Percentiles rank a stretch among this genome's conserved stretches.
Evolutionary conservation across 1,284 basidiomycete species (phyloP).

Genomic region (Vanrija pseudolonga): DNA sequence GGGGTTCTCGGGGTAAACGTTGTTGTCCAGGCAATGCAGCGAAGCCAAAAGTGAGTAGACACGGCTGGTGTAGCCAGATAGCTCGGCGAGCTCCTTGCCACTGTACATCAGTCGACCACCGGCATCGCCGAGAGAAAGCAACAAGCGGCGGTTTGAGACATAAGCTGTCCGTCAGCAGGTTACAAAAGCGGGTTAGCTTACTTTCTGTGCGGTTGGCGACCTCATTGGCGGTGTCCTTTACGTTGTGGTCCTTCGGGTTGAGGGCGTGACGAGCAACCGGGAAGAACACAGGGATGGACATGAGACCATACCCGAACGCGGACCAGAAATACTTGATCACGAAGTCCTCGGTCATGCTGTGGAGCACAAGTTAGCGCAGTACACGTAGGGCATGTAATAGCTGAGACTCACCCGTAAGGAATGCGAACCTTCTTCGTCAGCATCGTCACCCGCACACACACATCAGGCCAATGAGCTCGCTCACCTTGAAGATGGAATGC

Average conservation of each 20-base stretch:
- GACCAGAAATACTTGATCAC: slow-evolving; percentile 94
- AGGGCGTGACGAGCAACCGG: slow-evolving; percentile 23
- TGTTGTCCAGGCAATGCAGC: slow-evolving; percentile 64
- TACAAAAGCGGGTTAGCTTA: slow-evolving; percentile 38
- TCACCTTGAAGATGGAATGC: slow-evolving; percentile 84
- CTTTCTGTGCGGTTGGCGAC: slow-evolving; percentile 64
- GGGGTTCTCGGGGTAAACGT: slow-evolving; percentile 39
- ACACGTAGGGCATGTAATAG: slow-evolving; percentile 48
- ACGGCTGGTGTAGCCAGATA: slow-evolving; percentile 86
- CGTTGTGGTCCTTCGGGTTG: slow-evolving; percentile 6
- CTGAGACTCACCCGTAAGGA: slow-evolving; percentile 30
- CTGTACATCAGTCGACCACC: slow-evolving; percentile 71
- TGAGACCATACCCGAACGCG: slow-evolving; percentile 80
- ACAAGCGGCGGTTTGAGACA: slow-evolving; percentile 87
- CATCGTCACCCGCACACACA: not conserved
- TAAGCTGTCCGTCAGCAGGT: slow-evolving; percentile 60
- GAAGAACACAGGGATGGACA: slow-evolving; percentile 80
- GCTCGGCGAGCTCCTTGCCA: slow-evolving; percentile 74
- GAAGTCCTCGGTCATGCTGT: slow-evolving; percentile 79
- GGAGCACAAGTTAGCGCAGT: slow-evolving; percentile 61
- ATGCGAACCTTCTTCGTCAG: slow-evolving; percentile 25
- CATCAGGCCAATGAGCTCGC: slow-evolving; percentile 14
- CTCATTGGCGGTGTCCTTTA: slow-evolving; percentile 1
- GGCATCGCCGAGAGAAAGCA: slow-evolving; percentile 90
- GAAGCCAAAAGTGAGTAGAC: slow-evolving; percentile 84